These are phyloP conservation scores for Croton setiger DNA, from an alignment of 441 rosid species.

Conservation along the genomic window DNA sequence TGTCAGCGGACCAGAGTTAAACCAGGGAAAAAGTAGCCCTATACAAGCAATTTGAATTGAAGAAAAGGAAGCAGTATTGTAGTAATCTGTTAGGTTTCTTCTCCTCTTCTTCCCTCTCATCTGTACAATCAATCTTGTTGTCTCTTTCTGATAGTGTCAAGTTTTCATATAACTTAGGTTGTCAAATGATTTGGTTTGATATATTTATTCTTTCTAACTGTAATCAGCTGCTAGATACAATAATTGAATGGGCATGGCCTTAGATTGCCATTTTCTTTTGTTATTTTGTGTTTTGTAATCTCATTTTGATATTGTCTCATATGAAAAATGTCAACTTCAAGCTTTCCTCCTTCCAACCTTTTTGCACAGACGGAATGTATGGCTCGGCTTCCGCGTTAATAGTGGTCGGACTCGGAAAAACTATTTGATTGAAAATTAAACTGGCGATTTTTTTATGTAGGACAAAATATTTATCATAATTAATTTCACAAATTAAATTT, in stretches of 20 bases:
- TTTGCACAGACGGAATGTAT: too few species aligned
- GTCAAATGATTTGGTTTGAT: slow-evolving; percentile 21
- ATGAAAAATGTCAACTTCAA: too few species aligned
- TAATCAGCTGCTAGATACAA: slow-evolving; percentile 28
- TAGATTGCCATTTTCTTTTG: too few species aligned
- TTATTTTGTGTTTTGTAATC: too few species aligned
- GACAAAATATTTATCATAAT: too few species aligned
- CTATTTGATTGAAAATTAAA: too few species aligned
- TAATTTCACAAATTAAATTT: too few species aligned
- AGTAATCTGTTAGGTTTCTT: background rate
- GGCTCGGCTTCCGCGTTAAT: too few species aligned
- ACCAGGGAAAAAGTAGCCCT: slow-evolving; percentile 54
- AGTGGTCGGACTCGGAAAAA: too few species aligned
- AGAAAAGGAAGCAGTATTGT: background rate
- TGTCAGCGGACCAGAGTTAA: slow-evolving; percentile 44
- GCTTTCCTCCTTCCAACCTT: too few species aligned
- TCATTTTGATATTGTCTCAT: too few species aligned
- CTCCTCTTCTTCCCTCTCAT: background rate
- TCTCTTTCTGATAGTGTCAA: slow-evolving; percentile 3
- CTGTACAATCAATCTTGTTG: slow-evolving; percentile 22
- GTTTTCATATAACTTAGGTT: slow-evolving; percentile 24
- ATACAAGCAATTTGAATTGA: slow-evolving; percentile 60
- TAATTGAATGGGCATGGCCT: slow-evolving; percentile 23
- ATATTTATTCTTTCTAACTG: slow-evolving; percentile 39
- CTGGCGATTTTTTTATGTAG: too few species aligned